Conservation (phyloP, 306 rosid species). For the Trifolium pratense region DNA sequence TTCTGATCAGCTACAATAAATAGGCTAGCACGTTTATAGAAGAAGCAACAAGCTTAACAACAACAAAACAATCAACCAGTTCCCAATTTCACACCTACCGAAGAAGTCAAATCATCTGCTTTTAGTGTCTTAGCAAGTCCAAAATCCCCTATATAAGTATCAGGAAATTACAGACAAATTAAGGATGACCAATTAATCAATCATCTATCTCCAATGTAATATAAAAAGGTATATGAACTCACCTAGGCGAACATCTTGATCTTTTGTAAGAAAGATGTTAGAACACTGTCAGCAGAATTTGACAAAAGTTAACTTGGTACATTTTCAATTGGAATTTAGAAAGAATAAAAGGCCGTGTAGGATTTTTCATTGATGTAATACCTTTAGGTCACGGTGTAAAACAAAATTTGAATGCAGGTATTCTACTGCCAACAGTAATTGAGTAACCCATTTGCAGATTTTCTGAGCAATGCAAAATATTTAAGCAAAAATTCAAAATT, state of each 20-base stretch:
- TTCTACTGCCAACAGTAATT: conserved; percentile 83
- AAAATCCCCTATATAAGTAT: conserved; percentile 73
- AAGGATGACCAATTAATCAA: conserved; percentile 33
- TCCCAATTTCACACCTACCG: conserved; percentile 63
- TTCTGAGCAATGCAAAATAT: conserved; percentile 57
- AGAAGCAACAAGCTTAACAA: neutral
- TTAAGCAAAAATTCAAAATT: conserved; percentile 13
- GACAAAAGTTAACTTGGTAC: conserved; percentile 15
- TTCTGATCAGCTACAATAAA: neutral
- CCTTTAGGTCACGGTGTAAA: conserved; percentile 93
- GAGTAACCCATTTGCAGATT: conserved; percentile 93
- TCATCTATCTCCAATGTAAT: conserved; percentile 25
- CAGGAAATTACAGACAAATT: conserved; percentile 42
- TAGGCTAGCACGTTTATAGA: no score
- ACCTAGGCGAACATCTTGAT: conserved; percentile 92
- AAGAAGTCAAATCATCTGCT: conserved; percentile 95
- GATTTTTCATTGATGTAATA: conserved; percentile 38
- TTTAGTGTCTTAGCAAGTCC: conserved; percentile 97
- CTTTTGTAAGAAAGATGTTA: conserved; percentile 94
- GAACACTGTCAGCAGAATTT: conserved; percentile 71
- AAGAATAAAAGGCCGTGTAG: neutral
- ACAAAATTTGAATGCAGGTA: conserved; percentile 83
- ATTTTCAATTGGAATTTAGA: no score
- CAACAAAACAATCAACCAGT: conserved; percentile 22
- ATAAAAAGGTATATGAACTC: conserved; percentile 46